These are phyloP conservation scores for Leccinum incarnatum DNA, from an alignment of 768 basidiomycete species.

Conservation along the genomic window DNA sequence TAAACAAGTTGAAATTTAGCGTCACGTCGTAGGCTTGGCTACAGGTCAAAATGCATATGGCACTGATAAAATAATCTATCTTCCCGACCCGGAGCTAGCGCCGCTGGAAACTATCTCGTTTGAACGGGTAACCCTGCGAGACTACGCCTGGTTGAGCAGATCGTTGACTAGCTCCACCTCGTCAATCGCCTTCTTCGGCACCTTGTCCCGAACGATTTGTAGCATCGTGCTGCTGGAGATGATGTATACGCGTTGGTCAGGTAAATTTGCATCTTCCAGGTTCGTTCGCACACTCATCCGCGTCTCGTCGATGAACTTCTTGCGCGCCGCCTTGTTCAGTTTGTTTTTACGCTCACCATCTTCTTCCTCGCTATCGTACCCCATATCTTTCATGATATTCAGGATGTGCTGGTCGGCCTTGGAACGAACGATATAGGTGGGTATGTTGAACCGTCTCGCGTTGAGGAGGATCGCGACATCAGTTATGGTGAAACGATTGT, in stretches of 20 bases:
- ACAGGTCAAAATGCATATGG: not conserved
- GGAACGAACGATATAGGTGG: conserved; percentile 36
- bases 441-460: conserved; percentile 31
- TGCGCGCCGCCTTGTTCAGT: conserved; percentile 15
- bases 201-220: conserved; percentile 9
- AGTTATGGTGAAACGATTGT: conserved; percentile 34
- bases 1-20: too few species aligned
- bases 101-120: not conserved
- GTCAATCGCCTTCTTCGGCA: conserved; percentile 14
- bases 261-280: conserved; percentile 18
- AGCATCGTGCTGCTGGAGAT: conserved; percentile 21
- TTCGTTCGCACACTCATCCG: conserved; percentile 16
- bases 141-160: conserved; percentile 9
- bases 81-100: not conserved
- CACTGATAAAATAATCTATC: not conserved
- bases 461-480: conserved; percentile 34
- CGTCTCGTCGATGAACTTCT: conserved; percentile 23
- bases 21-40: not conserved
- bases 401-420: conserved; percentile 34
- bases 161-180: conserved; percentile 14
- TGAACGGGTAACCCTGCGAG: not conserved
- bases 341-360: conserved; percentile 9
- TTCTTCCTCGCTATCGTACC: conserved; percentile 19
- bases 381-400: conserved; percentile 25
- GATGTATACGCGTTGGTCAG: conserved; percentile 27